Evolutionary conservation across 257 asterid genomes (phyloP).

Genomic region (Nicotiana obtusifolia): DNA sequence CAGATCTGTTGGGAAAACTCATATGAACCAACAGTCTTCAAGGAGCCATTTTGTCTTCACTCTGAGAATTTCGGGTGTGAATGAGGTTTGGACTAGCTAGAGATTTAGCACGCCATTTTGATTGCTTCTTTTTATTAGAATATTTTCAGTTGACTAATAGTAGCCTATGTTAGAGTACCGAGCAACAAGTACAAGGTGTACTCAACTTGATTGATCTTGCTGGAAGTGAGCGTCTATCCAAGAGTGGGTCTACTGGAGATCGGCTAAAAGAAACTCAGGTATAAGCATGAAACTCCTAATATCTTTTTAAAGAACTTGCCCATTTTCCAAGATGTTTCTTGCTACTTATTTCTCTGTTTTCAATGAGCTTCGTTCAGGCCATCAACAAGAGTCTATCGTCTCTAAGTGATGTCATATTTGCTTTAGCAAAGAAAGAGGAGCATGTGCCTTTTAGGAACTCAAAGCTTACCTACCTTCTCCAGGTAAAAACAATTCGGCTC

Average conservation of each 20-base stretch:
- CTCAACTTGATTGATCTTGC: conserved; percentile 90
- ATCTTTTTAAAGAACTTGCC: neutral
- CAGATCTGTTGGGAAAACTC: conserved; percentile 91
- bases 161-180: conserved; percentile 54
- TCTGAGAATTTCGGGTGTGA: conserved; percentile 64
- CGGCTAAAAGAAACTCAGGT: conserved; percentile 96
- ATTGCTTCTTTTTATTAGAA: neutral
- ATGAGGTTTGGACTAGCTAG: conserved; percentile 47
- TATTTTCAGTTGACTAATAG: conserved; percentile 1
- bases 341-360: neutral
- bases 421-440: conserved; percentile 94
- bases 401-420: conserved; percentile 86
- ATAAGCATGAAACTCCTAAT: neutral
- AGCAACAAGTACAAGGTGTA: conserved; percentile 91
- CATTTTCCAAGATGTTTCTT: neutral
- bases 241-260: conserved; percentile 89
- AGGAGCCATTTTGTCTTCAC: conserved; percentile 94
- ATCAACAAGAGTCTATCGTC: conserved; percentile 88
- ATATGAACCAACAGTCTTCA: conserved; percentile 92
- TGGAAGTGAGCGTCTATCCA: conserved; percentile 96
- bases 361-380: conserved; percentile 42
- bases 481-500: conserved; percentile 40
- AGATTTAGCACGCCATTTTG: neutral
- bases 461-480: conserved; percentile 93
- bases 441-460: conserved; percentile 94